Base-by-base conservation (phyloP, 805 yeast species). In the Naumovozyma baii region DNA sequence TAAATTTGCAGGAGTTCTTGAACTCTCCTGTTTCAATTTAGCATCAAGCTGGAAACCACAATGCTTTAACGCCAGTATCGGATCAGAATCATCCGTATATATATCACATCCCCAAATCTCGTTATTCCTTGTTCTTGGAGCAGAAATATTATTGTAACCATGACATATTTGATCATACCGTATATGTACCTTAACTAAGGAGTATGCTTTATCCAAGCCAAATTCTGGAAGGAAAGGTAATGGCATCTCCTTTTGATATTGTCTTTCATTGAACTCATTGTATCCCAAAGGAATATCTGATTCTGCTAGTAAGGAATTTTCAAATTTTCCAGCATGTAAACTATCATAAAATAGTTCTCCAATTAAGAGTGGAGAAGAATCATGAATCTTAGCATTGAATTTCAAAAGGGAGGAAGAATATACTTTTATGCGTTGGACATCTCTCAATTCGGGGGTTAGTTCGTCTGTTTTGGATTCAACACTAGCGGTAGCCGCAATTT, bases 21-120 rank as follows among this genome's bases (percentile, higher is more conserved):
- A 49, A 54, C 5, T 51, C 3, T 51, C 52, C 12, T 53, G 51
- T 8, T 59, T 50, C 5, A 47, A 44, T 25, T 56, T 54, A 14
- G 49, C 56, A 10, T 68, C 56, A 39, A 70, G 59, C 41, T 79
- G 67, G 34, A 80, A 62, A 0, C 96, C 96, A 44, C 78, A 65
- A 51, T 92, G 97, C 45, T 76, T 72, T 38, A 90, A 63, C 0
- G 79, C 81, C 4, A 83, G 69, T 29, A 90, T 69, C 2, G 88
- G 64, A 58, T 90, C 95, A 1, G 95, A 82, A 59, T 90, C 98
- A 60, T 92, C 97, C 0, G 96, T 84, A 60, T 90, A 92, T 1
- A 92, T 68, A 33, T 88, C 95, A 2, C 88, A 74, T 2, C 98
- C 98, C 97, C 97, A 90, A 2, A 87, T 46, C 34, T 73, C 70